These are phyloP conservation scores for Blastocystis sp. DNA, from an alignment of 352 stramenopile species.

Conservation along the genomic window DNA sequence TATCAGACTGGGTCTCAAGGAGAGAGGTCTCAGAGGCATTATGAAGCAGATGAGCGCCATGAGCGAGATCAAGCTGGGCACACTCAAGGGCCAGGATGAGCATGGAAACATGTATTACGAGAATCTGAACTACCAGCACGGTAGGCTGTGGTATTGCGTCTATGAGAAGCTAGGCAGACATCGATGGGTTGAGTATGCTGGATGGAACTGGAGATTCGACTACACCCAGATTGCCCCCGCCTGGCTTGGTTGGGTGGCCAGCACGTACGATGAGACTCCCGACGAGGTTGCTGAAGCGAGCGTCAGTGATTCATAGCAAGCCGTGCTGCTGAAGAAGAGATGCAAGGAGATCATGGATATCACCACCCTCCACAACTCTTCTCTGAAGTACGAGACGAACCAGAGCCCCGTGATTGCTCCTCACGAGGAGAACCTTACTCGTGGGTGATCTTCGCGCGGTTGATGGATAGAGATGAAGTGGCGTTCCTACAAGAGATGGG, in stretches of 20 bases:
- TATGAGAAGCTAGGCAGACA: conserved; percentile 51
- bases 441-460: not conserved
- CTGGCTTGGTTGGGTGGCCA: conserved; percentile 66
- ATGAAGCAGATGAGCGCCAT: conserved; percentile 64
- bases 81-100: conserved; percentile 66
- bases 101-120: conserved; percentile 70
- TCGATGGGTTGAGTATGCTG: conserved; percentile 66
- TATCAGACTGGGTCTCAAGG: conserved; percentile 62
- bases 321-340: conserved; percentile 45
- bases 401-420: conserved; percentile 51
- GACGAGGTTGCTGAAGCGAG: conserved; percentile 3
- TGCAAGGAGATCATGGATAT: conserved; percentile 60
- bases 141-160: not conserved
- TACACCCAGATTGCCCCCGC: conserved; percentile 53
- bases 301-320: conserved; percentile 37
- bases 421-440: conserved; percentile 68
- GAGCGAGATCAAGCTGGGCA: conserved; percentile 66
- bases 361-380: conserved; percentile 55
- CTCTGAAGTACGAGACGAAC: conserved; percentile 50
- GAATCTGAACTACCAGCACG: conserved; percentile 66
- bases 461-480: conserved; percentile 50
- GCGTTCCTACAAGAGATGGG: conserved; percentile 63
- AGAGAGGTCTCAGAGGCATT: conserved; percentile 62
- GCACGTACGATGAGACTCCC: conserved; percentile 60
- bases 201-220: conserved; percentile 70